Base-by-base conservation (phyloP, 805 yeast species). In the Candida schatavii region DNA sequence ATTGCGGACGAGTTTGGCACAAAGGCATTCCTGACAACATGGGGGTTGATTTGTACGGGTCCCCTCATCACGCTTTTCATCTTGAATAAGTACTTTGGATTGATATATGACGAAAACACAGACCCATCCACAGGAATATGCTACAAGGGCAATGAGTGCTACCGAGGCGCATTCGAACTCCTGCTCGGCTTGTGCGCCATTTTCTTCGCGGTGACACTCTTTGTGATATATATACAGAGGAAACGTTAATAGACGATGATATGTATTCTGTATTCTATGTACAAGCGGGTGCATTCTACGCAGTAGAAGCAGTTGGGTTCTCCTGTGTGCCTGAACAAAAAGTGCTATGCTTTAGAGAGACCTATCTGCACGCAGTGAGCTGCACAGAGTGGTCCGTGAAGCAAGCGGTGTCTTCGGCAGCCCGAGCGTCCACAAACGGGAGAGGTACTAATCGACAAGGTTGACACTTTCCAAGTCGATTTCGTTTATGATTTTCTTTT, bases 11-110 rank as follows among this genome's bases (percentile, higher is more conserved):
- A 70, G 11, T 84, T 83, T 62, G 90, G 90, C 2, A 74, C 86
- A 0, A 69, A 63, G 5, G 74, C 80, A 0, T 85, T 83, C 56
- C 80, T 88, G 18, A 83, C 90, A 0, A 72, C 83, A 1, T 85
- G 93, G 91, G 88, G 91, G 0, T 62, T 85, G 31, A 61, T 80
- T 13, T 82, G 89, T 19, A 80, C 88, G 0, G 90, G 90, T 5
- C 88, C 88, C 1, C 61, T 83, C 17, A 35, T 78, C 3, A 64
- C 77, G 0, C 73, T 85, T 31, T 78, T 76, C 50, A 39, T 68
- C 2, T 67, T 84, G 46, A 79, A 81, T 37, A 72, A 72, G 42
- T 64, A 71, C 37, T 75, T 85, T 49, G 88, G 88, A 1, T 42
- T 50, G 7, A 73, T 77, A 25, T 71, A 85, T 47, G 81, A 79